Conservation (phyloP, 2,329 filamentous ascomycete species). For the Septoria linicola region DNA sequence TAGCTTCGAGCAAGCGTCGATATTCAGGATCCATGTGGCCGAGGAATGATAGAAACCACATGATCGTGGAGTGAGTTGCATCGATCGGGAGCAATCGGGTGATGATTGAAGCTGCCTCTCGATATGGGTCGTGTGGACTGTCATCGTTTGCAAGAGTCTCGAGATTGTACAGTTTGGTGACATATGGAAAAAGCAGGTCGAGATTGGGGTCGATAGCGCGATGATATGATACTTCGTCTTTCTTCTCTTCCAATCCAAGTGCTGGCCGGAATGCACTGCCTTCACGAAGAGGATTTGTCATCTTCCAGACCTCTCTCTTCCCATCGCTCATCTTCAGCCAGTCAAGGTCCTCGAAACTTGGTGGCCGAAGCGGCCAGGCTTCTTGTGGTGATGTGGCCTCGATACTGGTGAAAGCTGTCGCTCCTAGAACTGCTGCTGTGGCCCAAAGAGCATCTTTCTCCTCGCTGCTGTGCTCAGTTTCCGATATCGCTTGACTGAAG, state of each 20-base stretch:
- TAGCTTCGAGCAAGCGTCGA: conserved; percentile 47
- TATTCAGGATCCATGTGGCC: conserved; percentile 48
- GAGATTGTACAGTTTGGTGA: conserved; percentile 29
- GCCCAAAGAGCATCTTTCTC: conserved; percentile 52
- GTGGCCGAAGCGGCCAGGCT: conserved; percentile 57
- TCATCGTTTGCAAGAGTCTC: conserved; percentile 19
- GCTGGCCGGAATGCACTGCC: conserved; percentile 49
- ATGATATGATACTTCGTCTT: conserved; percentile 6
- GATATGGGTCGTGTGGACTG: conserved; percentile 35
- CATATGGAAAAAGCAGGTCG: conserved; percentile 22
- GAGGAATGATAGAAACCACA: conserved; percentile 52
- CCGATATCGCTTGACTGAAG: conserved; percentile 48
- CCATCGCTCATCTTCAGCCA: conserved; percentile 60
- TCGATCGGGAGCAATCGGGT: conserved; percentile 41
- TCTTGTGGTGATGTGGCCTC: conserved; percentile 46
- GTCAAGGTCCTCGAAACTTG: conserved; percentile 50
- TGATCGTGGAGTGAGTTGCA: conserved; percentile 43
- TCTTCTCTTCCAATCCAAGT: conserved; percentile 26
- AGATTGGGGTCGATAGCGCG: conserved; percentile 17
- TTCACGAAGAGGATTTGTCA: conserved; percentile 50
- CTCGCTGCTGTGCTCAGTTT: conserved; percentile 32
- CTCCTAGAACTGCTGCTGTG: conserved; percentile 49
- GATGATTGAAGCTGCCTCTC: conserved; percentile 33
- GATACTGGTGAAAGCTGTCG: conserved; percentile 48
- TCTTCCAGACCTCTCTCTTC: conserved; percentile 55